These are phyloP conservation scores for Emydomyces testavorans DNA, from an alignment of 2,329 filamentous ascomycete genomes.

Conservation along the genomic window DNA sequence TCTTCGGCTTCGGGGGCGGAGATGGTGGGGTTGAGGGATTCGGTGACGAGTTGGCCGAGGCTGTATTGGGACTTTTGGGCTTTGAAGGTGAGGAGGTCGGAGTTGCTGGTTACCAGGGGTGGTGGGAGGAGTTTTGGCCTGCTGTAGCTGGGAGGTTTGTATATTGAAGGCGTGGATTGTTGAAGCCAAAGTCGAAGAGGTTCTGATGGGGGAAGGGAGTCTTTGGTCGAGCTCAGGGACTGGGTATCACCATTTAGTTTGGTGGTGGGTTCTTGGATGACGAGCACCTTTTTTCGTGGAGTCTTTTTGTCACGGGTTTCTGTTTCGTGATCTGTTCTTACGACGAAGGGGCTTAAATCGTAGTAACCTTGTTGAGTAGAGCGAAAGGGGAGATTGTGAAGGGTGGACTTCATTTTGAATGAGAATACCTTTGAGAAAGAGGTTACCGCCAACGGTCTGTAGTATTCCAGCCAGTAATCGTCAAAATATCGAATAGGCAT, in stretches of 20 bases:
- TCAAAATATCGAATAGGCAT: constrained; percentile 52
- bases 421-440: constrained; percentile 87
- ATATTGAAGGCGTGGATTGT: constrained; percentile 26
- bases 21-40: constrained; percentile 77
- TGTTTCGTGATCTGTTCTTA: constrained; percentile 49
- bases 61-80: constrained; percentile 64
- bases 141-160: constrained; percentile 23
- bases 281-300: constrained; percentile 53
- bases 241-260: constrained; percentile 36
- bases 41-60: constrained; percentile 62
- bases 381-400: constrained; percentile 68
- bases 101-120: not conserved
- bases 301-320: constrained; percentile 50
- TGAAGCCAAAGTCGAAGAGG: constrained; percentile 23
- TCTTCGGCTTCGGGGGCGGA: constrained; percentile 66
- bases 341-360: constrained; percentile 75
- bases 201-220: constrained; percentile 17
- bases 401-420: constrained; percentile 81
- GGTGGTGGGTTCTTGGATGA: constrained; percentile 51
- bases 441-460: constrained; percentile 74
- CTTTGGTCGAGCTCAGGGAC: constrained; percentile 22
- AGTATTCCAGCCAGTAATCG: constrained; percentile 97
- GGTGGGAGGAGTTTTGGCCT: constrained; percentile 21
- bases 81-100: constrained; percentile 44
- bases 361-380: constrained; percentile 58